Evolutionary conservation across 768 basidiomycete genomes (phyloP), one percentile per base, ranked within the genome.

Genomic region (Trametes meyenii): DNA sequence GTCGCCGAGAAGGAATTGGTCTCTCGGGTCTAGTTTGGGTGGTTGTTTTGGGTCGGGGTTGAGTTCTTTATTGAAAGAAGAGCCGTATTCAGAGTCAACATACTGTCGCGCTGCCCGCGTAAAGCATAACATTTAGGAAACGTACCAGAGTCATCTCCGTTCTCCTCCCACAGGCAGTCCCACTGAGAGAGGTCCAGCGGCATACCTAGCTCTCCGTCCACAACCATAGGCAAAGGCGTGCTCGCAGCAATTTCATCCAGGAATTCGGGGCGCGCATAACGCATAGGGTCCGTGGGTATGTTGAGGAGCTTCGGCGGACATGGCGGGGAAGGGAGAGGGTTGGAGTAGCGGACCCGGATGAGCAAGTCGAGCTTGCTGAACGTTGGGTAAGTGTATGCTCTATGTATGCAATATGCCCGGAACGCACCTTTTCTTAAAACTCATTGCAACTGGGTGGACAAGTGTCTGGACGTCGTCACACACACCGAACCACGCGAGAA

Each of bases 181-280:
- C 87, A 95, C 56, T 82, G 84, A 17, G 90, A 89, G 49, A 96
- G 77, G 72, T 98, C 93, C 24, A 99, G 75, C 0, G 96, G 95
- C 95, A 99, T 96, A 0, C 97, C 97, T 66, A 89, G 89, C 72
- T 99, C 97, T 0, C 92, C 93, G 67, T 99, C 97, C 1, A 98
- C 89, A 65, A 98, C 89, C 93, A 98, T 95, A 0, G 97, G 96
- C 19, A 97, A 73, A 0, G 91, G 89, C 12, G 87, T 85, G 50
- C 93, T 92, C 55, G 87, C 85, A 0, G 91, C 89, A 39, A 97
- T 77, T 6, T 87, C 82, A 63, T 91, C 85, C 38, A 96, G 82
- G 67, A 94, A 96, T 67, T 91, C 91, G 6, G 93, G 90, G 19
- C 85, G 84, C 16, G 93, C 89, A 73, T 97, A 94, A 45, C 96